These are phyloP conservation scores for Antrodiella citrinella DNA, from an alignment of 768 basidiomycete genomes.

Conservation along the genomic window DNA sequence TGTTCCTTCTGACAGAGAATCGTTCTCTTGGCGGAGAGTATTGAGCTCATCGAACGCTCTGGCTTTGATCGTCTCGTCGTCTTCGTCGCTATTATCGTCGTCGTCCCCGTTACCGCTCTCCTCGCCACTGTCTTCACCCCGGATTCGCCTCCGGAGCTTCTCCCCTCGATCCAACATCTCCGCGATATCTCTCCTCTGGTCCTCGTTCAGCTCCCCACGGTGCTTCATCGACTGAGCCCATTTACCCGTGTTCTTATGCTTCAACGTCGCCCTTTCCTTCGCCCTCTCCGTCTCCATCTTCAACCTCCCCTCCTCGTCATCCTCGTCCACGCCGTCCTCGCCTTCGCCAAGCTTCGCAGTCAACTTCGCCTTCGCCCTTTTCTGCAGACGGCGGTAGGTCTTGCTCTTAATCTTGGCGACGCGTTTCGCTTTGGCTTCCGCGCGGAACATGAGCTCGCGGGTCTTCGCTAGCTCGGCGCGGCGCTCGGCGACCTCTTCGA, in stretches of 20 bases:
- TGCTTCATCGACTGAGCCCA: slow-evolving; percentile 75
- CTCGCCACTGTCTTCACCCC: slow-evolving; percentile 52
- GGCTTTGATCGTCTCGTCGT: slow-evolving; percentile 44
- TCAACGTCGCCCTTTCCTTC: slow-evolving; percentile 80
- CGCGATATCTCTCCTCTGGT: slow-evolving; percentile 59
- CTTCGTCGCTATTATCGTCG: slow-evolving; percentile 32
- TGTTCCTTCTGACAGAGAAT: slow-evolving; percentile 15
- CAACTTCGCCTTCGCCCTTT: slow-evolving; percentile 67
- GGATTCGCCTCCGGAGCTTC: slow-evolving; percentile 67
- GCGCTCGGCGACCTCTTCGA: slow-evolving; percentile 80
- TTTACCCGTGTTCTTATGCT: slow-evolving; percentile 83
- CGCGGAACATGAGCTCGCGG: slow-evolving; percentile 91
- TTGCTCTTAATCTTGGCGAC: slow-evolving; percentile 95
- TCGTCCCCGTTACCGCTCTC: slow-evolving; percentile 38
- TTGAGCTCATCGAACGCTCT: slow-evolving; percentile 74
- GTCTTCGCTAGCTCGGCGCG: slow-evolving; percentile 77
- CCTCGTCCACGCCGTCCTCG: slow-evolving; percentile 32
- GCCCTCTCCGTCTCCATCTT: slow-evolving; percentile 77
- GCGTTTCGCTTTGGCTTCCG: slow-evolving; percentile 83
- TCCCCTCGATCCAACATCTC: slow-evolving; percentile 86
- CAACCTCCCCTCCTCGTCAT: slow-evolving; percentile 43
- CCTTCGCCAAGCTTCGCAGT: slow-evolving; percentile 38
- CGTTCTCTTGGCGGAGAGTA: slow-evolving; percentile 32
- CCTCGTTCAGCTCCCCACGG: slow-evolving; percentile 58
- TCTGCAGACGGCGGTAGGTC: slow-evolving; percentile 77